Conservation (phyloP, 495 filamentous ascomycete species). For the Cladorrhinum samala region DNA sequence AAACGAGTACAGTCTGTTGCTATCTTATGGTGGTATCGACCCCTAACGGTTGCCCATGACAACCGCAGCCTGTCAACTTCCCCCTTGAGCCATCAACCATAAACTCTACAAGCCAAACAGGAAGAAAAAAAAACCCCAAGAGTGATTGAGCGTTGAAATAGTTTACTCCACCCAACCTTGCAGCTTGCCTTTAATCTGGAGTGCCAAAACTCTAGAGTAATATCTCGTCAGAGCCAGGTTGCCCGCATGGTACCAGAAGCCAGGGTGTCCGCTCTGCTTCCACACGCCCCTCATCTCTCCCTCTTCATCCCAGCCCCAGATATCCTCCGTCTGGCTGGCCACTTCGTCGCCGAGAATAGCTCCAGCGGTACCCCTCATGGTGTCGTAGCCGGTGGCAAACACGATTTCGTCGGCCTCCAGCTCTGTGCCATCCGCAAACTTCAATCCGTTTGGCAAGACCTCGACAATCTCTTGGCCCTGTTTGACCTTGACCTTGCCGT, state of each 20-base stretch:
- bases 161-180: conserved; percentile 35
- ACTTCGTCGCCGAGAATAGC: conserved; percentile 65
- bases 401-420: conserved; percentile 75
- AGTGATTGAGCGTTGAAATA: not conserved
- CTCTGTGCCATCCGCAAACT: conserved; percentile 59
- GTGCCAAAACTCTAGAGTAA: conserved; percentile 61
- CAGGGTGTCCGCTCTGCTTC: conserved; percentile 62
- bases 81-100: no score
- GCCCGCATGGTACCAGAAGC: conserved; percentile 81
- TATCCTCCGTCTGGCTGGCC: conserved; percentile 56
- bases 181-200: conserved; percentile 69
- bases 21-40: no score
- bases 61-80: no score
- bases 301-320: conserved; percentile 76
- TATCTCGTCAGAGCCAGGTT: conserved; percentile 71
- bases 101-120: not conserved
- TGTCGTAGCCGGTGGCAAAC: conserved; percentile 77
- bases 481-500: conserved; percentile 72
- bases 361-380: conserved; percentile 61
- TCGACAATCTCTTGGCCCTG: conserved; percentile 60
- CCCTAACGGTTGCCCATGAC: no score
- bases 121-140: not conserved
- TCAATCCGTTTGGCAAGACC: conserved; percentile 54
- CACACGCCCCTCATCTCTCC: conserved; percentile 72
- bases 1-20: no score